phyloP scores from a whole-genome alignment of 1,284 basidiomycete species.

The Anthracocystis walkeri region DNA sequence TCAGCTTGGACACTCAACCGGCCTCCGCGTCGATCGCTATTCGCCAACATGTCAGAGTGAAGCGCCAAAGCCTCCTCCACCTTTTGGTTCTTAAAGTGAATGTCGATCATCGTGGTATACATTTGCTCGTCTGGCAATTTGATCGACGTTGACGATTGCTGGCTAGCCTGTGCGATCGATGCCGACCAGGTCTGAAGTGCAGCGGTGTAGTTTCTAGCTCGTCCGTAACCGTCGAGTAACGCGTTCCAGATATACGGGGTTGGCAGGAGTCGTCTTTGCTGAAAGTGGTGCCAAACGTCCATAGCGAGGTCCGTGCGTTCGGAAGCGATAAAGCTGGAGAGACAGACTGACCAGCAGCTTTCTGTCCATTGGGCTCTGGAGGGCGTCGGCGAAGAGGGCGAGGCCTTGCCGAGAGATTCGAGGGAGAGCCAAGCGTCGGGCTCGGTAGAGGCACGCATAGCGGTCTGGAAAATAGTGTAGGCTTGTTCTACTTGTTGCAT shows the following conservation, averaged over 20 bases:
- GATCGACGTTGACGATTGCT: neutral
- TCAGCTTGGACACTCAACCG: constrained; percentile 35
- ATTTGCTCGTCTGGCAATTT: constrained; percentile 43
- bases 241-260: constrained; percentile 56
- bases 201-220: constrained; percentile 39
- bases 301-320: constrained; percentile 48
- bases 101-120: constrained; percentile 63
- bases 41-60: constrained; percentile 37
- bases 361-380: constrained; percentile 50
- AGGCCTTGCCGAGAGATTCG: neutral
- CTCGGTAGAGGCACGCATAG: constrained; percentile 37
- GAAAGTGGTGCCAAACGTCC: constrained; percentile 50
- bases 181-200: constrained; percentile 51
- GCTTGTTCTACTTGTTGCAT: constrained; percentile 36
- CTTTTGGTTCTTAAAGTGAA: constrained; percentile 34
- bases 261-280: constrained; percentile 21
- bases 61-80: constrained; percentile 46
- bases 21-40: constrained; percentile 17
- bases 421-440: constrained; percentile 22
- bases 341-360: constrained; percentile 55
- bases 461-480: constrained; percentile 35
- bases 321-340: constrained; percentile 49
- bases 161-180: constrained; percentile 13
- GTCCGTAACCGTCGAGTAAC: constrained; percentile 58
- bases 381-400: neutral